Percentiles rank a stretch among this genome's conserved stretches.
These are phyloP conservation scores for Sphenostylis stenocarpa DNA, from an alignment of 306 rosid genomes.

Conservation along the genomic window DNA sequence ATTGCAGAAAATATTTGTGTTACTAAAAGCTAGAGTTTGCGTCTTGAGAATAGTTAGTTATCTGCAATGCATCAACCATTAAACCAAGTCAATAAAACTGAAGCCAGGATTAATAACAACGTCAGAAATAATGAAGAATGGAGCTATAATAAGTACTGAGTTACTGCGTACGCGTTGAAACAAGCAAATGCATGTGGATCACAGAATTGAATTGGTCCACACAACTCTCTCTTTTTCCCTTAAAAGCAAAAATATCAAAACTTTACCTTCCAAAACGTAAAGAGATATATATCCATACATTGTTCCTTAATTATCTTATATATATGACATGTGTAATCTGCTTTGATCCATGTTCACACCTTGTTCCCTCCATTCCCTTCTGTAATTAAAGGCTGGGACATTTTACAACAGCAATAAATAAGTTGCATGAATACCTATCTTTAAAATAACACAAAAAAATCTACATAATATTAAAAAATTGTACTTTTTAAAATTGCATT, in stretches of 20 bases:
- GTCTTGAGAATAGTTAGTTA: neutral
- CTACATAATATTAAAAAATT: neutral
- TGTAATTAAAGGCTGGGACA: neutral
- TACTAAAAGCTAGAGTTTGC: neutral
- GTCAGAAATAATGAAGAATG: neutral
- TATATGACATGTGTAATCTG: neutral
- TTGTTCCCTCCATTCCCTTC: neutral
- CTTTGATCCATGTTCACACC: neutral
- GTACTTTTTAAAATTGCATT: neutral
- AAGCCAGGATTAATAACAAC: neutral
- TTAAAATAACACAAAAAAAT: neutral
- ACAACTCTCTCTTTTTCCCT: slow-evolving; percentile 28
- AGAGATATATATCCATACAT: neutral
- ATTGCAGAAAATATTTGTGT: neutral
- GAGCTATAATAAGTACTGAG: neutral
- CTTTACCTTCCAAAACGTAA: slow-evolving; percentile 7
- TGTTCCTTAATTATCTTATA: neutral
- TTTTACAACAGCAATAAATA: neutral
- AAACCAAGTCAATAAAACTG: neutral
- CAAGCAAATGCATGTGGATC: neutral
- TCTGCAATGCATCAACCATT: neutral
- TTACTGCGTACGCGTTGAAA: neutral
- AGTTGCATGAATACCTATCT: neutral
- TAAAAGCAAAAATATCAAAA: slow-evolving; percentile 34
- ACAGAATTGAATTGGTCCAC: slow-evolving; percentile 24